Evolutionary conservation across 2,329 filamentous ascomycete species (phyloP), one percentile per base, ranked within the genome.

Genomic region (Talaromyces verruculosus): DNA sequence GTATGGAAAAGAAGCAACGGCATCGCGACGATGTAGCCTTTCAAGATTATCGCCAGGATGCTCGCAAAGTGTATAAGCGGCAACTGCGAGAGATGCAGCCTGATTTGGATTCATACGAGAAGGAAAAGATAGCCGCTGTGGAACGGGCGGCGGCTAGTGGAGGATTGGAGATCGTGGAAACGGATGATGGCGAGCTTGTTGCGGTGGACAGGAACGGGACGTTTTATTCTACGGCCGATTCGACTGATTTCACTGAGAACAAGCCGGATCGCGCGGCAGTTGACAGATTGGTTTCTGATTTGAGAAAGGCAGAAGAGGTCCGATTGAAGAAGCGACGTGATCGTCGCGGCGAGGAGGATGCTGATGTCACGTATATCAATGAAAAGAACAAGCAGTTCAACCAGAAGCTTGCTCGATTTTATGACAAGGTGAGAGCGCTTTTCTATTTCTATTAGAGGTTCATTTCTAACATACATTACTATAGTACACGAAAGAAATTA

Each of bases 331-430:
- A 96, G 83, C 85, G 93, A 72, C 89, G 87, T 76, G 92, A 96
- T 70, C 85, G 93, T 76, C 87, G 89, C 76, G 90, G 89, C 68
- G 92, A 93, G 66, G 93, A 96, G 69, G 91, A 93, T 58, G 90
- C 88, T 33, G 95, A 99, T 79, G 91, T 98, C 72, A 98, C 94
- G 7, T 98, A 97, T 80, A 99, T 99, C 86, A 99, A 99, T 81
- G 93, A 97, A 81, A 97, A 99, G 89, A 99, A 99, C 85, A 98
- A 98, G 85, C 93, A 97, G 84, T 99, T 99, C 84, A 99, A 99
- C 87, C 89, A 96, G 83, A 98, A 99, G 83, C 83, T 99, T 78
- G 85, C 90, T 63, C 85, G 95, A 71, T 99, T 98, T 82, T 99
- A 99, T 81, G 95, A 99, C 82, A 96, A 97, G 81, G 84, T 85